Conservation (phyloP, 2,329 filamentous ascomycete genomes). For the Claviceps paspali region DNA sequence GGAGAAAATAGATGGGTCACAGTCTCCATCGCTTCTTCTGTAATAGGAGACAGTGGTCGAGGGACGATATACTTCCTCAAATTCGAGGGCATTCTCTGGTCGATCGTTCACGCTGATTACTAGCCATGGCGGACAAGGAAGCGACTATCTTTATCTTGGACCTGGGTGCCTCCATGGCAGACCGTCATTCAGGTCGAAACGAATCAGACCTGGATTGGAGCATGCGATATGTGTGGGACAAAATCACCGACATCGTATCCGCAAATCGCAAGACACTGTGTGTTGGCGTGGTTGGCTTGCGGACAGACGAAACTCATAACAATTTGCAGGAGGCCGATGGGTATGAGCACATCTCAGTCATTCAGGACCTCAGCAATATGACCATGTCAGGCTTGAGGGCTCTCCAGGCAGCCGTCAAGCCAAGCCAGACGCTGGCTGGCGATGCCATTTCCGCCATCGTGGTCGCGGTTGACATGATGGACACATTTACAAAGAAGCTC, state of each 20-base stretch:
- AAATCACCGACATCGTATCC: conserved; percentile 53
- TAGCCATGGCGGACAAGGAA: conserved; percentile 75
- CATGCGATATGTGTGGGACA: conserved; percentile 91
- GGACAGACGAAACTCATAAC: conserved; percentile 65
- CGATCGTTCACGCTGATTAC: neutral
- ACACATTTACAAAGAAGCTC: conserved; percentile 60
- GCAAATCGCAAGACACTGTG: conserved; percentile 52
- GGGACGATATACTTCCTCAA: too few relatives aligned
- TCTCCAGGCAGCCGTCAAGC: conserved; percentile 47
- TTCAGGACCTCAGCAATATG: conserved; percentile 50
- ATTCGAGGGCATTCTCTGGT: neutral
- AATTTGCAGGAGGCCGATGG: conserved; percentile 50
- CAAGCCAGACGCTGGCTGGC: conserved; percentile 53
- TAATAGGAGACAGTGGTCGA: too few relatives aligned
- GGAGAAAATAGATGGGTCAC: conserved; percentile 1
- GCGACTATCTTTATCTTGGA: conserved; percentile 87
- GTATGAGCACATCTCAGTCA: conserved; percentile 68
- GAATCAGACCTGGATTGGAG: conserved; percentile 79
- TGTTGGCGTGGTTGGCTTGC: conserved; percentile 66
- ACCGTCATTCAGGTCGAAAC: conserved; percentile 51
- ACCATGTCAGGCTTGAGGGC: conserved; percentile 52
- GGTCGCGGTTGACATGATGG: conserved; percentile 76
- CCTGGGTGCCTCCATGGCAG: conserved; percentile 70
- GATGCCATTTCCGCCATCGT: conserved; percentile 83
- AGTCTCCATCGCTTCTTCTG: neutral